Evolutionary conservation across 768 basidiomycete species (phyloP), one percentile per base, ranked within the genome.

Genomic region (Nevesoporus exiguus): DNA sequence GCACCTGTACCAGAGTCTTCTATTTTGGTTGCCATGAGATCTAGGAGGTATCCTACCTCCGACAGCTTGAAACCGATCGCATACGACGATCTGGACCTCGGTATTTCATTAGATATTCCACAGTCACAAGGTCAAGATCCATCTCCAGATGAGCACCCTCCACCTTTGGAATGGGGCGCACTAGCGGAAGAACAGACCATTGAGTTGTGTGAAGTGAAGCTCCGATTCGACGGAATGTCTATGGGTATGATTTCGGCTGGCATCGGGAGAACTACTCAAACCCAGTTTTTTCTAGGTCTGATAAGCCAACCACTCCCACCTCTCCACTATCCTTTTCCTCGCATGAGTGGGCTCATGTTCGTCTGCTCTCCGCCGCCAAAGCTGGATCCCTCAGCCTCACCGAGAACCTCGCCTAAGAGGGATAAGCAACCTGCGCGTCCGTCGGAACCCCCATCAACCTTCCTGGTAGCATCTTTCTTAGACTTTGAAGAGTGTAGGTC

Each of bases 21-120:
- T 9, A 72, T 89, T 30, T 47, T 88, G 37, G 70, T 90, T 24
- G 88, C 88, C 11, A 85, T 80, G 61, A 79, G 83, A 49, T 82
- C 84, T 17, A 75, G 74, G 56, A 69, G 77, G 37, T 71, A 77
- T 45, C 85, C 85, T 13, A 59, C 63, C 31, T 52, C 67, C 24
- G 71, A 72, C 37, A 62, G 61, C 55, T 54, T 70, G 47, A 65
- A 58, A 47, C 42, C 58, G 8, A 54, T 61, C 15, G 51, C 59
- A n/a, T 43, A 74, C 52, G 70, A 72, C 49, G 65, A 77, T 19
- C 74, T 83, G 65, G 76, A 79, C 57, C 69, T 83, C 6, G 60
- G 46, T 11, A 59, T 72, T 13, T 25, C 70, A 36, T 54, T 71
- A 36, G 69, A 72, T 51, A 49, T 63, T 22, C 30, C 62, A 8